Conservation (phyloP, 345 rosid species). For the Excoecaria agallocha region DNA sequence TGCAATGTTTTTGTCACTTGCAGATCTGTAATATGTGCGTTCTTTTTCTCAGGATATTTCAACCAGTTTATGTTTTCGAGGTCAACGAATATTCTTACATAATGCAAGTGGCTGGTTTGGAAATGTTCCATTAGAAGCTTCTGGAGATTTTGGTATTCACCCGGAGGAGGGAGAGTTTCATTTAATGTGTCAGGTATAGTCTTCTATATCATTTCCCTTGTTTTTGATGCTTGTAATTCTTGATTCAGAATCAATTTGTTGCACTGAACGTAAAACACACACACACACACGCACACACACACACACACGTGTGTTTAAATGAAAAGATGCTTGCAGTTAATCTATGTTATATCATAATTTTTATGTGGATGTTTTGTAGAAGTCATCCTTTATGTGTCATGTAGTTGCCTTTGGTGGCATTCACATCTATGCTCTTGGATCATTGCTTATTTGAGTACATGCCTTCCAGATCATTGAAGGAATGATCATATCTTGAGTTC, state of each 20-base stretch:
- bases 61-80: conserved; percentile 84
- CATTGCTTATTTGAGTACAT: too few relatives aligned
- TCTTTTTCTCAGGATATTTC: conserved; percentile 61
- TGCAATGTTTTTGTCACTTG: neutral
- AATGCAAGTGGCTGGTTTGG: conserved; percentile 96
- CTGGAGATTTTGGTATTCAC: conserved; percentile 97
- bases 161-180: conserved; percentile 99
- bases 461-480: too few relatives aligned
- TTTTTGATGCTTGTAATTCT: conserved; percentile 2
- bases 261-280: conserved; percentile 11
- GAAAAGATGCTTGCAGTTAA: neutral
- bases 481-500: too few relatives aligned
- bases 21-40: neutral
- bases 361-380: neutral
- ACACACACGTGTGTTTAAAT: neutral
- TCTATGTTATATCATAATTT: neutral
- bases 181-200: conserved; percentile 88
- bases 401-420: too few relatives aligned
- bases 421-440: too few relatives aligned
- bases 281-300: too few relatives aligned
- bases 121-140: conserved; percentile 89
- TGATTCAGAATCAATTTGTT: conserved; percentile 5
- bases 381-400: too few relatives aligned
- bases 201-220: conserved; percentile 1
- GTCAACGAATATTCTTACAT: conserved; percentile 87